These are phyloP conservation scores for Suhomyces yuchorum DNA, from an alignment of 1,139 yeast species.

Conservation along the genomic window DNA sequence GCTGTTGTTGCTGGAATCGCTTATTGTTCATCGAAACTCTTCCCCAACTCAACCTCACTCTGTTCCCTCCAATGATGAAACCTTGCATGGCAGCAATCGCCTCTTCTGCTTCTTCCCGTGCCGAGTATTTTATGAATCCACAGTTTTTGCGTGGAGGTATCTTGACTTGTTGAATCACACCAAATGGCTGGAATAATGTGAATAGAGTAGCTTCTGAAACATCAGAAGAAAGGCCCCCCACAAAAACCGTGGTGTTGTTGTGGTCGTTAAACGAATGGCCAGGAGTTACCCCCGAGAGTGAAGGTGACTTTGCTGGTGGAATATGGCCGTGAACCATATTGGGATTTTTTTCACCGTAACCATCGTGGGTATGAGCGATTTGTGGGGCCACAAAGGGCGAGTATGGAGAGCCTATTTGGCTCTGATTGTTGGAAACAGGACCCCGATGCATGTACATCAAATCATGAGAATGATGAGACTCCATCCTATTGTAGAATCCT, in stretches of 20 bases:
- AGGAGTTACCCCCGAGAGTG: constrained; percentile 6
- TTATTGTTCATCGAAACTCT: constrained; percentile 47
- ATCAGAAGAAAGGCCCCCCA: constrained; percentile 80
- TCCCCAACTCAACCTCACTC: constrained; percentile 91
- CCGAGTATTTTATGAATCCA: constrained; percentile 84
- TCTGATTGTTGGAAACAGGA: constrained; percentile 3
- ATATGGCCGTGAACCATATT: neutral
- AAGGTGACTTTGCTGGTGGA: constrained; percentile 8
- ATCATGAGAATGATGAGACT: constrained; percentile 6
- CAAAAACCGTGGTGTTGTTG: constrained; percentile 89
- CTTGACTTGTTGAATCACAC: constrained; percentile 79
- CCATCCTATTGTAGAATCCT: constrained; percentile 6
- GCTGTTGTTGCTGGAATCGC: constrained; percentile 39
- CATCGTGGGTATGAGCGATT: neutral
- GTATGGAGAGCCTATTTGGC: constrained; percentile 9
- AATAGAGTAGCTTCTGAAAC: constrained; percentile 77
- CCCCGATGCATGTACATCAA: constrained; percentile 11
- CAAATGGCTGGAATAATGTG: constrained; percentile 79
- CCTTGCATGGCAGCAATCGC: constrained; percentile 95
- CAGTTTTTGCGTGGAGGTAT: constrained; percentile 93
- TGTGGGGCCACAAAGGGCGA: neutral
- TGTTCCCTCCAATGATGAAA: constrained; percentile 79
- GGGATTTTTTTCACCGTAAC: neutral
- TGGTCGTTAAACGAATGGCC: constrained; percentile 60
- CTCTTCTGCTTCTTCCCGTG: constrained; percentile 81